Base-by-base conservation (phyloP, 495 filamentous ascomycete species). In the Paragyromitra xinjiangensis region DNA sequence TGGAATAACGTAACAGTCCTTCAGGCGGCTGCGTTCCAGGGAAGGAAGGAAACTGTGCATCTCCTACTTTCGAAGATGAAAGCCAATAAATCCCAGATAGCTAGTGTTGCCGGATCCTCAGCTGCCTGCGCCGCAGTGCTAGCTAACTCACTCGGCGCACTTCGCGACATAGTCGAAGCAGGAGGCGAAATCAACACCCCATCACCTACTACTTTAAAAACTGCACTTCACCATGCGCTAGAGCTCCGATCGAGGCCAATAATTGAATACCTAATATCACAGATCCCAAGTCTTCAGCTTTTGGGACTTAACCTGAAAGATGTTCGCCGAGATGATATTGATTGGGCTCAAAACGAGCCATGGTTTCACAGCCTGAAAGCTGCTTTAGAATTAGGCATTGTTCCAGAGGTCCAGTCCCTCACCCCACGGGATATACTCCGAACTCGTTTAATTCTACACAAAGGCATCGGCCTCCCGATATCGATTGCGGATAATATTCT, bases 381-480 rank as follows among this genome's bases (percentile, higher is more conserved):
- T 24, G 11, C 11, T 22, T 8, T 42, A 34, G 16, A 64, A 26
- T 11, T 22, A 1, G 19, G 44, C 12, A n/a, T 12, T 6, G 19
- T 16, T 11, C 1, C 3, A 44, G 39, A 64, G 11, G 9, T 6
- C 11, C 14, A 42, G 6, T 12, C 29, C 14, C 7, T 53, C n/a
- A 53, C 26, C 6, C 64, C 64, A 8, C 29, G 44, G 7, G 45
- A 67, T 1, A 19, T 67, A n/a, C 26, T 67, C 6, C 45, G 26
- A 19, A 29, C 14, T 24, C 64, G 64, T 2, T 19, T 67, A 3
- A 67, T 67, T 11, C 64, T 67, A 8, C 45, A 51, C 16, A 53
- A 67, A 12, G 45, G 64, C 16, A n/a, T 51, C 3, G 44, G 64
- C 7, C 64, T 67, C 26, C 64, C 64, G 45, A 12, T 67, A 11